phyloP scores from a whole-genome alignment of 306 rosid genomes.

The Gastrolobium villosum region DNA sequence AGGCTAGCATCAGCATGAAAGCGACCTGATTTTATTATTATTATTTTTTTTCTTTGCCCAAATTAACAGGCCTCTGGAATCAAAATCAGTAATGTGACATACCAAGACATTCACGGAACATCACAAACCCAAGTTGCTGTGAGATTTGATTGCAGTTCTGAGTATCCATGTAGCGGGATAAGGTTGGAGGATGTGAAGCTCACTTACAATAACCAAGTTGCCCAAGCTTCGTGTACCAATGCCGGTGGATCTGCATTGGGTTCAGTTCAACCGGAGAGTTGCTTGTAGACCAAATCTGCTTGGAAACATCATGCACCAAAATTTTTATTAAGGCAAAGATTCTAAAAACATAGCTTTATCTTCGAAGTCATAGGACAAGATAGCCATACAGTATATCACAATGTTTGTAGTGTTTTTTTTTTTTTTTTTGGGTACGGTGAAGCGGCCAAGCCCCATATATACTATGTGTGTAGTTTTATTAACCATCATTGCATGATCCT shows the following conservation, averaged over 20 bases:
- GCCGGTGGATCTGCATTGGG: constrained; percentile 51
- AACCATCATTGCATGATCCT: constrained; percentile 24
- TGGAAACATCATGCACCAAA: neutral
- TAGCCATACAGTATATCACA: constrained; percentile 13
- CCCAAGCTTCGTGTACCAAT: constrained; percentile 55
- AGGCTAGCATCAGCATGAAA: neutral
- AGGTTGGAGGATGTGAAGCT: constrained; percentile 61
- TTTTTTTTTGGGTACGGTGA: no score
- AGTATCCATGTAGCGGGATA: constrained; percentile 59
- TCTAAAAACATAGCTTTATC: neutral
- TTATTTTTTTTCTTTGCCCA: neutral
- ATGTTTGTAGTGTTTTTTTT: neutral
- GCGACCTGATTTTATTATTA: neutral
- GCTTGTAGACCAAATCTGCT: constrained; percentile 43
- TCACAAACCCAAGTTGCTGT: constrained; percentile 64
- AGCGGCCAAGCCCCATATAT: no score
- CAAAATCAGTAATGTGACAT: constrained; percentile 61
- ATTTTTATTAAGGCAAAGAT: neutral
- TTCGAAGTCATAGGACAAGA: neutral
- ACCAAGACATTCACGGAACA: constrained; percentile 62
- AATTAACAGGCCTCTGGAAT: constrained; percentile 67
- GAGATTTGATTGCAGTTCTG: constrained; percentile 69
- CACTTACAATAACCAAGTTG: constrained; percentile 54
- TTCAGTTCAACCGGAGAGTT: constrained; percentile 59
- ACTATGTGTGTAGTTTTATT: neutral